Conservation (phyloP, 2,329 filamentous ascomycete species). For the Paraphoma chrysanthemicola region DNA sequence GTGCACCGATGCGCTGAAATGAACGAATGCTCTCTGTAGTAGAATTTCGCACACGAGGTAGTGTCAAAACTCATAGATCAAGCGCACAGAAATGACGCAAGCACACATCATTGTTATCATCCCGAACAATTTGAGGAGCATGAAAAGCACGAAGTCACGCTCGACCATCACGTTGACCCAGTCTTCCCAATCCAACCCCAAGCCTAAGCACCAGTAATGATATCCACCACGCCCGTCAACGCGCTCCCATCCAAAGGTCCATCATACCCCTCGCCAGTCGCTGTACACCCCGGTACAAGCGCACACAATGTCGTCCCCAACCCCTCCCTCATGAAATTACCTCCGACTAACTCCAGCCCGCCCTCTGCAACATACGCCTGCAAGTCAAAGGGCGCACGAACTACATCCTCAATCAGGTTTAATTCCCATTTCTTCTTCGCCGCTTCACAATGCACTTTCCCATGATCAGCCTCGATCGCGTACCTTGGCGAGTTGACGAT, state of each 20-base stretch:
- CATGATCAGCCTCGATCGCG: neutral
- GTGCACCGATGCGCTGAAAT: no score
- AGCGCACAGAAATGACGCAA: no score
- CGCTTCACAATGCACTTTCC: no score
- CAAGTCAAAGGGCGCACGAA: slow-evolving; percentile 4
- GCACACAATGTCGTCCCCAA: slow-evolving; percentile 4
- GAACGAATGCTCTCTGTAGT: no score
- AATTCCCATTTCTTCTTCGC: neutral
- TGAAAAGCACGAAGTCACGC: no score
- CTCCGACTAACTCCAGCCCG: neutral
- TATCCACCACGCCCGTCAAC: neutral
- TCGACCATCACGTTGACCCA: no score
- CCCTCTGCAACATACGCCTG: slow-evolving; percentile 4
- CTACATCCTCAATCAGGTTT: slow-evolving; percentile 1
- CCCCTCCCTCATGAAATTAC: slow-evolving; percentile 5
- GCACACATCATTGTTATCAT: no score
- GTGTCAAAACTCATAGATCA: no score
- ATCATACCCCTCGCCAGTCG: neutral
- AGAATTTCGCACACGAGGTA: no score
- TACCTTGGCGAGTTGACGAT: neutral
- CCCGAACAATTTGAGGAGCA: no score
- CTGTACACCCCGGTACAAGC: slow-evolving; percentile 4
- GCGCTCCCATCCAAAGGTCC: slow-evolving; percentile 2
- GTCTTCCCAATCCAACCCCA: no score
- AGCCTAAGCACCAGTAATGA: neutral